Evolutionary conservation across 805 yeast genomes (phyloP).

Genomic region (Blastobotrys americana): DNA sequence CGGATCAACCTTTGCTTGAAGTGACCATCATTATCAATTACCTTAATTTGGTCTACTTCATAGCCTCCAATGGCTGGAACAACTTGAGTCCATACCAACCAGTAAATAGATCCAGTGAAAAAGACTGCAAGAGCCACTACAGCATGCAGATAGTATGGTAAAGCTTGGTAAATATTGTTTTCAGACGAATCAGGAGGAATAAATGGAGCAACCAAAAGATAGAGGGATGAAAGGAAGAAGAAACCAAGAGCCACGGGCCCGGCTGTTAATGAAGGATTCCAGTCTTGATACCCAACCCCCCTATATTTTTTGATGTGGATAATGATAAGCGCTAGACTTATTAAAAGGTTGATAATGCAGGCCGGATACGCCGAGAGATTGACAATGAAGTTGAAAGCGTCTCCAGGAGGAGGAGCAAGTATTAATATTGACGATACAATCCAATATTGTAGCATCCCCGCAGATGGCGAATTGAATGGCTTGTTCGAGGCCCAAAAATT

Average conservation of each 20-base stretch:
- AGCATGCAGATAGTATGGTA: not conserved
- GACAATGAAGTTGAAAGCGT: conserved; percentile 56
- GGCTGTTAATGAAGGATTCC: not conserved
- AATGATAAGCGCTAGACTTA: conserved; percentile 22
- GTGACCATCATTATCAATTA: no score
- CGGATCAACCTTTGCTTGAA: no score
- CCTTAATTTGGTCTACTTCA: no score
- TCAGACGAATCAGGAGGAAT: not conserved
- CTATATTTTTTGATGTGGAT: not conserved
- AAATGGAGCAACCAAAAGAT: not conserved
- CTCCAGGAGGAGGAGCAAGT: conserved; percentile 54
- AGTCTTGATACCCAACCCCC: not conserved
- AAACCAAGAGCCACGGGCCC: not conserved
- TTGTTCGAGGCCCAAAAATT: conserved; percentile 37
- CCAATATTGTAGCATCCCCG: conserved; percentile 50
- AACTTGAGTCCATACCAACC: no score
- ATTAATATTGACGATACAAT: conserved; percentile 46
- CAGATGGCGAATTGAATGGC: conserved; percentile 33
- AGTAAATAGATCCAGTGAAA: not conserved
- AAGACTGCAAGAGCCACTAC: not conserved
- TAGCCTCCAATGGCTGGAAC: no score
- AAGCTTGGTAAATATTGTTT: not conserved
- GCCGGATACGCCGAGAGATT: conserved; percentile 60
- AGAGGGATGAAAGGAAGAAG: not conserved
- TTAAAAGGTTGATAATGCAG: conserved; percentile 47